Base-by-base conservation (phyloP, 345 rosid genomes). In the Draba incana region DNA sequence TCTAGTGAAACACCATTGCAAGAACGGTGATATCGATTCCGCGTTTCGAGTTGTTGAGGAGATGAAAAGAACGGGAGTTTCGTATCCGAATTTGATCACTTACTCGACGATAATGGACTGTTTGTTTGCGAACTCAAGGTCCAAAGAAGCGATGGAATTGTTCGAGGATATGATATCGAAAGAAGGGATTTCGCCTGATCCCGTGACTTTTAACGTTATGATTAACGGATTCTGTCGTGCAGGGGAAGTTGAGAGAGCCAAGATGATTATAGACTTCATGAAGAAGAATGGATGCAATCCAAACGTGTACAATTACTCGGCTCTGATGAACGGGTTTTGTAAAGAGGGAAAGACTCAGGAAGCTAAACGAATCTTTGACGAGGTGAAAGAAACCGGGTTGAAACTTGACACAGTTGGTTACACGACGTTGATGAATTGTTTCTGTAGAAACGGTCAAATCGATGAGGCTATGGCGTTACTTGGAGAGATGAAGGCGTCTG, bases 81-180 rank as follows among this genome's bases (percentile, higher is more conserved):
- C 94, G 14, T 87, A 82, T 83, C 96, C 98, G 13, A 82, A 87
- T 76, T 57, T 84, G 73, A 81, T 92, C 53, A 89, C 96, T 48
- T 87, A 89, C 79, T 84, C 96, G 12, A 89, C 92, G 11, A 43
- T 92, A 67, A 82, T 92, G 79, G 83, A 75, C 67, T 86, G 86
- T 62, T 71, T 89, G 11, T 87, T 92, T 73, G 60, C 33, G 47
- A 74, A 67, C 44, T 86, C 90, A 2, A 87, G 84, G 66, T 81
- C 86, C 15, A 79, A 82, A 76, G 92, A 92, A 78, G 96, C 98
- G 2, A 62, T 87, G 49, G 84, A 84, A 3, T 58, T 87, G 75
- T 87, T 89, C 42, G 98, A 89, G 86, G 84, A 83, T 66, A 92
- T 89, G 94, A 83, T 92, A 38, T 84, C 86, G 7, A 79, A 81